These are phyloP conservation scores for Coniella vitis DNA, from an alignment of 2,329 filamentous ascomycete genomes.

Conservation along the genomic window DNA sequence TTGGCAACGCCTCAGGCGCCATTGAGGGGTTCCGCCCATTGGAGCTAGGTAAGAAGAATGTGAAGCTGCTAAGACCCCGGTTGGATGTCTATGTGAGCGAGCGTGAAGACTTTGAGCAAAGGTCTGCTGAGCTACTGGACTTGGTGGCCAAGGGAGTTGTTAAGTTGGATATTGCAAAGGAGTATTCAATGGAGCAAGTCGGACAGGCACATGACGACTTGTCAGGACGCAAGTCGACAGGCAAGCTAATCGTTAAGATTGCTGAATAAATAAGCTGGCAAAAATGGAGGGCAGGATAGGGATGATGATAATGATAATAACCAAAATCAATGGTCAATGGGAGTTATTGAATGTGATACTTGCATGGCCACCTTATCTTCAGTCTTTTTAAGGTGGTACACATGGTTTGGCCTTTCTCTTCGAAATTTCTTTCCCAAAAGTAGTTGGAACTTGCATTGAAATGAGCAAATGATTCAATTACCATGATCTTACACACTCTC, in stretches of 20 bases:
- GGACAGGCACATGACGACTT: constrained; percentile 15
- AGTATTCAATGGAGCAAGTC: constrained; percentile 16
- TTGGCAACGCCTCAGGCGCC: constrained; percentile 58
- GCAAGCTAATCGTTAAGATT: constrained; percentile 17
- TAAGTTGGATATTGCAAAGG: constrained; percentile 15
- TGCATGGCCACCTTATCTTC: too few relatives aligned
- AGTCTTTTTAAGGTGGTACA: too few relatives aligned
- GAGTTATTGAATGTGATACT: too few relatives aligned
- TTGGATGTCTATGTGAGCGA: constrained; percentile 58
- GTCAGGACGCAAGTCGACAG: constrained; percentile 12
- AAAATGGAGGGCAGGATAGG: too few relatives aligned
- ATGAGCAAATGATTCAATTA: not conserved
- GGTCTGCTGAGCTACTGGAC: constrained; percentile 16
- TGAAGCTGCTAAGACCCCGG: constrained; percentile 55
- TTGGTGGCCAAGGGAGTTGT: constrained; percentile 16
- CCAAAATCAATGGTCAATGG: not conserved
- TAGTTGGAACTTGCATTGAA: not conserved
- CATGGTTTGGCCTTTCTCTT: too few relatives aligned
- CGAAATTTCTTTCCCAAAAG: too few relatives aligned
- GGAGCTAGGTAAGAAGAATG: constrained; percentile 55
- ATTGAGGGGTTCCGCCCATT: constrained; percentile 45
- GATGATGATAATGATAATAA: not conserved
- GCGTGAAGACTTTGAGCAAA: constrained; percentile 46
- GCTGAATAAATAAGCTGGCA: constrained; percentile 1
- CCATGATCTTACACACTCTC: not conserved